Base-by-base conservation (phyloP, 2,329 filamentous ascomycete species). In the Aspergillus oerlinghausenensis region DNA sequence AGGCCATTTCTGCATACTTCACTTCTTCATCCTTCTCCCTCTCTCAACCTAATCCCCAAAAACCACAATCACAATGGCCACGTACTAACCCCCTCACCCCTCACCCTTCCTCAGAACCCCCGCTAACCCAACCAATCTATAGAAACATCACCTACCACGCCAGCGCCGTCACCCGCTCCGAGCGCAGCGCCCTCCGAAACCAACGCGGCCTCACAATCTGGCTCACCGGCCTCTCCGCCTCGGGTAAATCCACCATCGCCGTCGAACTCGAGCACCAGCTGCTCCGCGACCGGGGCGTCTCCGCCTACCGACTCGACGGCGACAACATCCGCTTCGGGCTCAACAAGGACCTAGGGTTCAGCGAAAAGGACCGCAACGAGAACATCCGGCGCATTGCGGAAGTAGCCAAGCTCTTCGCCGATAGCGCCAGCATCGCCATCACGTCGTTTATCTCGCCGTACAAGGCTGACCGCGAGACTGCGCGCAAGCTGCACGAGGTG, bases 371-470 rank as follows among this genome's bases (percentile, higher is more conserved):
- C 80, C 87, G 94, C 67, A 95, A 93, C 73, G 94, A 99, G 83
- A 99, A 99, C 80, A 99, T 99, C 73, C 87, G 94, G 59, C 87
- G 94, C 63, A 97, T 99, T 70, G 91, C 90, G 54, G 93, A 99
- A 82, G 92, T 97, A 45, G 92, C 94, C 60, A 96, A 96, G 78
- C 86, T 99, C 63, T 99, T 99, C 77, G 92, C 94, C 60, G 94
- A 99, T 79, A 86, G 86, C 53, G 86, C 89, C 62, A 89, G 88
- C 56, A 85, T 97, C 67, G 90, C 93, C 63, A 87, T 99, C 64
- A 96, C 94, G 54, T 94, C 89, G 59, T 99, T 99, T 81, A 99
- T 99, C 80, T 95, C 90, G 1, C 94, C 94, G 1, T 97, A 97
- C 82, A 85, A 85, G 56, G 88, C 88, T 35, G 94, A 99, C 78